Conservation (phyloP, 225 moss, liverwort and hornwort genomes). For the Climacium dendroides region DNA sequence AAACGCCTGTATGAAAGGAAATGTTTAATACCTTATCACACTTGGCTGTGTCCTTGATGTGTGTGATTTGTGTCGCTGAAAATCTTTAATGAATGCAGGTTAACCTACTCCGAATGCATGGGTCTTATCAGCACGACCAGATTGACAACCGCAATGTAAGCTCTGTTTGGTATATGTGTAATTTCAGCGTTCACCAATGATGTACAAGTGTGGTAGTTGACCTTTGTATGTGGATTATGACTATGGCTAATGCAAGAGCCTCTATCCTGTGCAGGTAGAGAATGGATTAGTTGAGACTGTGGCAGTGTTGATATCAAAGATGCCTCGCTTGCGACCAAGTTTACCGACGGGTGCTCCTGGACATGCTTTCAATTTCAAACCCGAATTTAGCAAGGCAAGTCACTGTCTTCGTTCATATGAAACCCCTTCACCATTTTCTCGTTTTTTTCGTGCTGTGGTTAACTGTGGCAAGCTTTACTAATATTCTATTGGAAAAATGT, state of each 20-base stretch:
- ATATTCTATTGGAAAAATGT: neutral
- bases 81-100: conserved; percentile 25
- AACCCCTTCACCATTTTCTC: neutral
- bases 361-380: conserved; percentile 74
- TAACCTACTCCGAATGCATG: conserved; percentile 71
- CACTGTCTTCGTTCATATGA: neutral
- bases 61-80: neutral
- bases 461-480: neutral
- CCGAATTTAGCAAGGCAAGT: conserved; percentile 85
- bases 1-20: neutral
- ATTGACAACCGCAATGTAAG: conserved; percentile 84
- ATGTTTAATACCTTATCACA: neutral
- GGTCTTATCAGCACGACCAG: conserved; percentile 94
- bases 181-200: neutral
- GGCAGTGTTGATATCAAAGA: conserved; percentile 76
- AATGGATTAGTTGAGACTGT: conserved; percentile 98
- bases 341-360: conserved; percentile 64
- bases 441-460: neutral
- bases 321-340: conserved; percentile 88
- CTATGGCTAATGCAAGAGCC: neutral
- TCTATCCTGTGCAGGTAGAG: conserved; percentile 60
- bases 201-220: neutral
- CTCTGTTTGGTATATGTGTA: neutral
- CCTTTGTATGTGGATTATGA: neutral
- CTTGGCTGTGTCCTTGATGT: neutral